Conservation (phyloP, 495 filamentous ascomycete genomes). For the Beverwykella pulmonaria region DNA sequence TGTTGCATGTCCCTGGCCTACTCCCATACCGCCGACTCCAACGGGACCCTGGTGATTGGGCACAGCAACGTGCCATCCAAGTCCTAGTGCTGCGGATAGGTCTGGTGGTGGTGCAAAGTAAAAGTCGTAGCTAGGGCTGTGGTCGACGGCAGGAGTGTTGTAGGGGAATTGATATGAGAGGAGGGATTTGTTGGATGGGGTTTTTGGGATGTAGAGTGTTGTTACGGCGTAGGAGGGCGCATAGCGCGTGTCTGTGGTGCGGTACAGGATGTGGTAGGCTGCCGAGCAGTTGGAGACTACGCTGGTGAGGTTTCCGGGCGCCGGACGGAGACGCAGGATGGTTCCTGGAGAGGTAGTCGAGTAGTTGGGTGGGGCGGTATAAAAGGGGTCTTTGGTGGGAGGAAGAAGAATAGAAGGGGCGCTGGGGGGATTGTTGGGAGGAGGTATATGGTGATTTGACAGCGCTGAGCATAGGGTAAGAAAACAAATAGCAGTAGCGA, state of each 20-base stretch:
- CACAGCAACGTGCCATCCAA: neutral
- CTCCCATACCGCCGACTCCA: neutral
- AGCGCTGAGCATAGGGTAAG: too few relatives aligned
- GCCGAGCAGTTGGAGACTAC: constrained; percentile 1
- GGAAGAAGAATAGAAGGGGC: constrained; percentile 14
- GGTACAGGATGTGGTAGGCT: neutral
- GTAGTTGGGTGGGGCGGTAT: constrained; percentile 49
- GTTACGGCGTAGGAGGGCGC: neutral
- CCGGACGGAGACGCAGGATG: constrained; percentile 50
- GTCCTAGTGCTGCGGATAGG: neutral
- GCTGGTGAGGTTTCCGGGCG: constrained; percentile 50
- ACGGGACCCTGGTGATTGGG: neutral
- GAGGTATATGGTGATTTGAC: too few relatives aligned
- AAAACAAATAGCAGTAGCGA: too few relatives aligned
- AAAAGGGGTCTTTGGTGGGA: constrained; percentile 54
- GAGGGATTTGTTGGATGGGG: neutral
- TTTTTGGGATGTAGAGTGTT: neutral
- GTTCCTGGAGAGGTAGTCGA: constrained; percentile 47
- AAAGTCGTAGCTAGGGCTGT: neutral
- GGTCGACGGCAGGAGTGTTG: neutral
- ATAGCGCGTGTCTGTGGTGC: neutral
- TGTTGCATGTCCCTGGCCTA: neutral
- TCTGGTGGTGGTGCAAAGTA: neutral
- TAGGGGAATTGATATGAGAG: neutral
- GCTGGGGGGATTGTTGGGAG: too few relatives aligned